Evolutionary conservation across 2,329 filamentous ascomycete genomes (phyloP), one percentile per base, ranked within the genome.

Genomic region (Lachnellula subtilissima): DNA sequence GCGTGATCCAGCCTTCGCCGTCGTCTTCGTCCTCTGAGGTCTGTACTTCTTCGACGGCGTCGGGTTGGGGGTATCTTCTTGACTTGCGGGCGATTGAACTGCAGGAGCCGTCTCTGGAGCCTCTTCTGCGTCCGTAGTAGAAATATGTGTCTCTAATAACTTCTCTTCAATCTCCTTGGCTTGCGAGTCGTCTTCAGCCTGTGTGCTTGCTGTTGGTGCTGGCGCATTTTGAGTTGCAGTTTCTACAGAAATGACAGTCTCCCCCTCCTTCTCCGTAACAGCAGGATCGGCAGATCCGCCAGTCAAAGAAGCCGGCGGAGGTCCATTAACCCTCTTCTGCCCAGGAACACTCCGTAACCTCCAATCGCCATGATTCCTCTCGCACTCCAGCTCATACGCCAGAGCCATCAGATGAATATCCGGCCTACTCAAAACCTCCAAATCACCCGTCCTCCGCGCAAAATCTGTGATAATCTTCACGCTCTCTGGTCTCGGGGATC

Each of bases 351-450:
- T 89, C 59, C 92, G 80, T 71, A 97, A 68, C 57, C 92, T 82
- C 88, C 90, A 96, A 70, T 96, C 86, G 2, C 92, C 92, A n/a
- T 86, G 84, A 70, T 96, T 95, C 56, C 86, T 79, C 76, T 97
- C 92, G 66, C 89, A 88, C 67, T 97, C 93, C n/a, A 97, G 71
- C 71, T 99, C 94, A 71, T 97, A 97, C 1, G 91, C 88, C 54
- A 99, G 76, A 8, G 93, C 94, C 67, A 97, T 77, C 42, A 99
- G 81, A 64, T 95, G 88, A 58, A 97, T 77, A 84, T 99, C 94
- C 1, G 91, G 88, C 69, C 82, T 85, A 74, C 92, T 97, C 56
- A 99, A 76, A 0, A 97, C 93, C 11, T 88, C 83, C 60, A 92
- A 79, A 71, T 99, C 94, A 54, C 94, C 94, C 0, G 94, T 97